These are phyloP conservation scores for Penicillium sp. DNA, from an alignment of 2,329 filamentous ascomycete genomes.

Conservation along the genomic window DNA sequence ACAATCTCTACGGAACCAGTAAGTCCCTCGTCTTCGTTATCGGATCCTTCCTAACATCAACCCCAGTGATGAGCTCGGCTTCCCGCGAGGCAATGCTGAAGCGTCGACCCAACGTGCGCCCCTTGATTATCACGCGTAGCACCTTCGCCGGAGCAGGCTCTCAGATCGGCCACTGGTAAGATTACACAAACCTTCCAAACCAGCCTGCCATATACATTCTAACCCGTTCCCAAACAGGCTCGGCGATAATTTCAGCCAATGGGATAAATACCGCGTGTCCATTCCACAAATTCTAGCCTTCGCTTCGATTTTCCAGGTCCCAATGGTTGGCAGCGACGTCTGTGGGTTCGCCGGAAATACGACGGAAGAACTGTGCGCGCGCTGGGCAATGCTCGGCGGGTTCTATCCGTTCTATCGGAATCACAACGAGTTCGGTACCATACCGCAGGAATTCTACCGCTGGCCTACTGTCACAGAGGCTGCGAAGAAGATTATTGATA, in stretches of 20 bases:
- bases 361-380: conserved; percentile 60
- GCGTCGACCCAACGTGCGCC: conserved; percentile 55
- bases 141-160: conserved; percentile 65
- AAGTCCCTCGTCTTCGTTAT: conserved; percentile 15
- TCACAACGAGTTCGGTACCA: conserved; percentile 51
- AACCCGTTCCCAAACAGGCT: conserved; percentile 34
- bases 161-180: conserved; percentile 48
- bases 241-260: conserved; percentile 53
- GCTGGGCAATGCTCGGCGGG: conserved; percentile 66
- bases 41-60: neutral
- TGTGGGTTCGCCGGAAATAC: conserved; percentile 66
- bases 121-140: conserved; percentile 64
- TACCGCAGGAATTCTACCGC: conserved; percentile 64
- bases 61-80: conserved; percentile 57
- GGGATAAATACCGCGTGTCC: conserved; percentile 52
- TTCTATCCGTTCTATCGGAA: conserved; percentile 70
- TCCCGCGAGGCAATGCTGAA: conserved; percentile 58
- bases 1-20: conserved; percentile 65
- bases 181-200: conserved; percentile 2
- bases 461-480: conserved; percentile 57
- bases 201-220: conserved; percentile 28
- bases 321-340: conserved; percentile 62
- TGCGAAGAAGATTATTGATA: conserved; percentile 59
- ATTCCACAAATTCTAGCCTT: conserved; percentile 55
- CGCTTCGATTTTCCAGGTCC: conserved; percentile 57